Evolutionary conservation across 352 stramenopile genomes (phyloP), one percentile per base, ranked within the genome.

Genomic region (Phytophthora ramorum): DNA sequence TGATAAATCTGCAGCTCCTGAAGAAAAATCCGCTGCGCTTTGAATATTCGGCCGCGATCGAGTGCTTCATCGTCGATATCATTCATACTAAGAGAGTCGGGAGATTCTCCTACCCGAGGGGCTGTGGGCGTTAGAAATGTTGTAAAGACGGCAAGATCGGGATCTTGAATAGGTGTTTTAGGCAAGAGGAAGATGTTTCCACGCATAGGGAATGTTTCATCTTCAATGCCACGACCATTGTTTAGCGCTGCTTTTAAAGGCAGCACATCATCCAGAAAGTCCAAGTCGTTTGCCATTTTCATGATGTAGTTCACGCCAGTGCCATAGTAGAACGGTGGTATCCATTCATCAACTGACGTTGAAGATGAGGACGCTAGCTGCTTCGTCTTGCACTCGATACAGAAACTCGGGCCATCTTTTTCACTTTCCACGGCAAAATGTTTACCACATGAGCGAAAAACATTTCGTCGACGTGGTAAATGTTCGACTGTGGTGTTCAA

Each of bases 381-480:
- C 49, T 89, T 86, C 1, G 71, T 72, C 32, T 87, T 85, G 63
- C 87, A 95, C 62, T 95, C 87, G 37, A 95, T 91, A 47, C 84
- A 93, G 37, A 87, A 87, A 16, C 83, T 89, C 9, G 84, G 79
- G 0, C 84, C 84, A 7, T 77, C 44, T 1, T 76, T 71, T 50
- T 95, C 87, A 43, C 87, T 95, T 63, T 95, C 87, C 24, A 95
- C 83, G 13, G 87, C 85, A 45, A 90, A 93, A 38, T 95, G 87
- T 17, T 91, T 89, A 2, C 87, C 84, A 53, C 87, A 95, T 1
- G 87, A 95, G 7, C 85, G 79, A 55, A 93, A 89, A 0, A 95
- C 78, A 41, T 71, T 87, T 19, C 87, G 72, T 34, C 82, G 74
- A 13, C 61, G 61, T 0, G 84, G 87, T 13, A 95, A 67, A 38